Evolutionary conservation across 2,329 filamentous ascomycete species (phyloP).

Genomic region (Byssoonygena ceratinophila): DNA sequence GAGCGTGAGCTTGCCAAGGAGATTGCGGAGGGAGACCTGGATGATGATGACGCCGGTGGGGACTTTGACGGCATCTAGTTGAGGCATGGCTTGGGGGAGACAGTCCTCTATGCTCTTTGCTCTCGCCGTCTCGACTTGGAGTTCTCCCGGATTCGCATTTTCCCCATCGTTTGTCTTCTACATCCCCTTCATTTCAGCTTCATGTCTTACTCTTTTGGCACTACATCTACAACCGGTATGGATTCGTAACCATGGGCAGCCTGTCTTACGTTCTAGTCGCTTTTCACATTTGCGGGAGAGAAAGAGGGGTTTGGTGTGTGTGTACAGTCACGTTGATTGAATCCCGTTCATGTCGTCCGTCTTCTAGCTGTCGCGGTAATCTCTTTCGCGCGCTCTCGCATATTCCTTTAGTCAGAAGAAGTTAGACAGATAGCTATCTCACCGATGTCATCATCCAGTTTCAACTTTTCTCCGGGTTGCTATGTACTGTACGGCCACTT

Average conservation of each 20-base stretch:
- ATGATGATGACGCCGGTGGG: slow-evolving; percentile 89
- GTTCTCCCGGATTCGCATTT: slow-evolving; percentile 7
- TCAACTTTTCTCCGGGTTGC: neutral
- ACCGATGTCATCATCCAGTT: neutral
- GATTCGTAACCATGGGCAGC: neutral
- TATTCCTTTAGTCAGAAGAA: neutral
- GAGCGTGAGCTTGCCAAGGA: slow-evolving; percentile 97
- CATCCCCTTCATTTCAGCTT: slow-evolving; percentile 3
- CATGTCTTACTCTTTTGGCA: slow-evolving; percentile 7
- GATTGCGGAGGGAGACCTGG: slow-evolving; percentile 93
- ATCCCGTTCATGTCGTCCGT: slow-evolving; percentile 11
- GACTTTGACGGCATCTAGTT: slow-evolving; percentile 88
- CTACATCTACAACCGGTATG: slow-evolving; percentile 8
- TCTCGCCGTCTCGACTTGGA: slow-evolving; percentile 1
- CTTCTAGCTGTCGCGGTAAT: slow-evolving; percentile 6
- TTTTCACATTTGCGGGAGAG: slow-evolving; percentile 14
- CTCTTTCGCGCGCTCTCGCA: neutral
- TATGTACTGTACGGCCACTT: no score
- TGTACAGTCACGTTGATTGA: slow-evolving; percentile 21
- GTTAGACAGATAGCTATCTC: slow-evolving; percentile 3
- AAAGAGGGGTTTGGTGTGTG: slow-evolving; percentile 14
- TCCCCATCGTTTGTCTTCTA: neutral
- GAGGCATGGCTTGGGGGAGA: neutral
- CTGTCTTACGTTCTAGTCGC: slow-evolving; percentile 2
- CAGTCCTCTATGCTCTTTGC: neutral